Evolutionary conservation across 441 rosid genomes (phyloP).

Genomic region (Manihot esculenta): DNA sequence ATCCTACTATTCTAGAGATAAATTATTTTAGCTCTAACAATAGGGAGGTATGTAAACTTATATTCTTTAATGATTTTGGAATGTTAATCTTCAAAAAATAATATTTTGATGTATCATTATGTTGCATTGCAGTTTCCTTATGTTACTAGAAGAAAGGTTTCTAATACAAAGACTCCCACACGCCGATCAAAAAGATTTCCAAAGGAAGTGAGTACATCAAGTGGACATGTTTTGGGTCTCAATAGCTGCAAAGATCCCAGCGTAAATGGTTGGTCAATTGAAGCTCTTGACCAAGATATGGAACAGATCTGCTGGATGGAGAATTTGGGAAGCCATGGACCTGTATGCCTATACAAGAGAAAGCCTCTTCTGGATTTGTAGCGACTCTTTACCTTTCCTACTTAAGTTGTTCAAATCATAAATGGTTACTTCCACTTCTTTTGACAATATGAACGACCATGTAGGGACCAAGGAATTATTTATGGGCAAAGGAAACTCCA

Average conservation of each 20-base stretch:
- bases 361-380: slow-evolving; percentile 51
- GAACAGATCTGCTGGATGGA: slow-evolving; percentile 76
- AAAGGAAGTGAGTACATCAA: slow-evolving; percentile 24
- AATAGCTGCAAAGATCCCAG: slow-evolving; percentile 67
- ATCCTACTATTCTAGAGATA: slow-evolving; percentile 72
- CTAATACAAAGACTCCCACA: slow-evolving; percentile 17
- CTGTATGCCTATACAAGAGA: slow-evolving; percentile 70
- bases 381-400: slow-evolving; percentile 9
- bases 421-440: background rate
- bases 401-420: slow-evolving; percentile 8
- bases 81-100: slow-evolving; percentile 7
- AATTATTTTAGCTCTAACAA: slow-evolving; percentile 71
- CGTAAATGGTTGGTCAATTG: slow-evolving; percentile 60
- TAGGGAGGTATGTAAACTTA: slow-evolving; percentile 55
- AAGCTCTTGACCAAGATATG: slow-evolving; percentile 43
- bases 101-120: slow-evolving; percentile 4
- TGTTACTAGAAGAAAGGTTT: slow-evolving; percentile 32
- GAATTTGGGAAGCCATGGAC: slow-evolving; percentile 32
- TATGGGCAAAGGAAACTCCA: slow-evolving; percentile 44
- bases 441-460: slow-evolving; percentile 21
- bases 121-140: slow-evolving; percentile 57
- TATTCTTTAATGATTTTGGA: slow-evolving; percentile 2
- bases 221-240: slow-evolving; percentile 45
- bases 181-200: slow-evolving; percentile 16
- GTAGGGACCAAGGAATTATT: slow-evolving; percentile 52